Evolutionary conservation across 768 basidiomycete species (phyloP), one percentile per base, ranked within the genome.

Genomic region (Leccinum barrowsii): DNA sequence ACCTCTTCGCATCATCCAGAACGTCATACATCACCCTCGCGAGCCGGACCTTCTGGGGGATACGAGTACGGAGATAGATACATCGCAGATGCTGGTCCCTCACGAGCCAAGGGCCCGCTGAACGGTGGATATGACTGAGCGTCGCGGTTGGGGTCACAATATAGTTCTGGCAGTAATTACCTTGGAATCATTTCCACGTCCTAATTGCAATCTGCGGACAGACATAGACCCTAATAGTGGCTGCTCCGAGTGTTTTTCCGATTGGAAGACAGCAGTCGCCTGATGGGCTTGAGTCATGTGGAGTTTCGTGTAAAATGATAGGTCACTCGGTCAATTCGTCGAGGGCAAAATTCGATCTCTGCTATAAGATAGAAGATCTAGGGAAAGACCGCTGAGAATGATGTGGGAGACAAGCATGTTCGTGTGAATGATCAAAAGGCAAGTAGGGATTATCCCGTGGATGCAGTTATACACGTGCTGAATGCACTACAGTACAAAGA

Each of bases 61-160:
- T 22, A 57, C 24, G 51, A 40, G 40, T 40, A 3, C 40, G 40
- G 17, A n/a, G 17, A 40, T 40, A 0, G n/a, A 10, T n/a, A 40
- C 17, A 40, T n/a, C n/a, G 40, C 7, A 40, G 17, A 47, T 15
- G 52, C 15, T 8, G 34, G 35, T 11, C 24, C 54, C 22, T 64
- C 58, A 34, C 57, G 12, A 7, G 55, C 63, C 42, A 59, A 46
- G 59, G 55, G 30, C 34, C 17, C 30, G 15, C 10, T 53, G 4
- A n/a, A 34, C 15, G 22, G 52, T 30, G 57, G 57, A 15, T 47
- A 64, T 22, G 11, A n/a, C 30, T 54, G 22, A 35, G 24, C 24
- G 26, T 30, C 26, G 28, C 5, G 7, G 6, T 28, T 21, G 7
- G 34, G 7, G 7, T 34, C 7, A 19, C 19, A 21, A 50, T 22